These are phyloP conservation scores for Dalbergia cochinchinensis DNA, from an alignment of 306 rosid species.

Conservation along the genomic window DNA sequence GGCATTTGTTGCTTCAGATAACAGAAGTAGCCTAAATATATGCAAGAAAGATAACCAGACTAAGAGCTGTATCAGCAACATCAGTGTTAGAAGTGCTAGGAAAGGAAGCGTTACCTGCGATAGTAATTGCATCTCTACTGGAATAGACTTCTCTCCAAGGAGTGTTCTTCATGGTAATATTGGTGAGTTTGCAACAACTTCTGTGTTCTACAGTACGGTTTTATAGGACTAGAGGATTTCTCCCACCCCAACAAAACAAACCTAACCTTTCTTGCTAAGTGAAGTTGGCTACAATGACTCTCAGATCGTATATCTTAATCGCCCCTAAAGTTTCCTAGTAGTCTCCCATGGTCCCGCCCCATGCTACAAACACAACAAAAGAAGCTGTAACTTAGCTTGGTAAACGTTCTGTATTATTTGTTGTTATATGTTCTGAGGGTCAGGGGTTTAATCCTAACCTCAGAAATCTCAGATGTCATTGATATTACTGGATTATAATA, in stretches of 20 bases:
- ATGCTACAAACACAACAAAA: neutral
- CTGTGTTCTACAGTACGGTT: neutral
- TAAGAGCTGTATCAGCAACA: conserved; percentile 33
- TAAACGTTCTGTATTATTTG: conserved; percentile 3
- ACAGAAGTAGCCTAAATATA: conserved; percentile 2
- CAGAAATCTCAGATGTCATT: neutral
- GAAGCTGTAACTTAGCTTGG: neutral
- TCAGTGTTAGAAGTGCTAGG: conserved; percentile 35
- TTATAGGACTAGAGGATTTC: neutral
- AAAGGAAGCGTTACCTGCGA: conserved; percentile 45
- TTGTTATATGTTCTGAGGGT: conserved; percentile 1
- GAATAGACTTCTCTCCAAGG: conserved; percentile 75
- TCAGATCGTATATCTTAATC: neutral
- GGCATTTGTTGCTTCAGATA: neutral
- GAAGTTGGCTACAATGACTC: neutral
- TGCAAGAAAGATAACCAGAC: conserved; percentile 46
- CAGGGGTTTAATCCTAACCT: conserved; percentile 17
- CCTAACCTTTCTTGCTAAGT: conserved; percentile 4
- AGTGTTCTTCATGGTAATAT: conserved; percentile 80
- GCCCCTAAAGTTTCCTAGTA: neutral
- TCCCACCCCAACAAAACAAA: neutral
- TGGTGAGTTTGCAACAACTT: conserved; percentile 26
- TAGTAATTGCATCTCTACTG: conserved; percentile 45
- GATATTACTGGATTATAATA: neutral
- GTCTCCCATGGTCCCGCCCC: conserved; percentile 6